Conservation (phyloP, 1,284 basidiomycete genomes). For the Leccinum pallidistipes region DNA sequence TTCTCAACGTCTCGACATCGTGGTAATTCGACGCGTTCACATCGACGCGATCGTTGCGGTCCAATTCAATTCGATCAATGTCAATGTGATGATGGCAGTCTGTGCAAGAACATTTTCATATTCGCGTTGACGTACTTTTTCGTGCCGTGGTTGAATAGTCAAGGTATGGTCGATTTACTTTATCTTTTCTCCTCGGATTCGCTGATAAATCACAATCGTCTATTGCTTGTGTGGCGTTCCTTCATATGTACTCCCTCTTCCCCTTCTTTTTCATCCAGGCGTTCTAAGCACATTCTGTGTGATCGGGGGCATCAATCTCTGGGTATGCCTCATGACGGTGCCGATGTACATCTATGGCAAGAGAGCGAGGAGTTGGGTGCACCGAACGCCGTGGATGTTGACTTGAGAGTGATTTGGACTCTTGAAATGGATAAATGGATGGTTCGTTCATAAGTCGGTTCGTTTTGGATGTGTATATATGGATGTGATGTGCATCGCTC, state of each 20-base stretch:
- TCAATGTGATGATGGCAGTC: not conserved
- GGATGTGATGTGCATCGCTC: not conserved
- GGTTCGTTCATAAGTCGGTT: not conserved
- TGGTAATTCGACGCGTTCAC: not conserved
- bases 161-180: not conserved
- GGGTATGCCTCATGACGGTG: not conserved
- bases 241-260: not conserved
- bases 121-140: not conserved
- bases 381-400: conserved; percentile 1
- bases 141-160: not conserved
- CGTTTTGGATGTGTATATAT: not conserved
- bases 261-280: not conserved
- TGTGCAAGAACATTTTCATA: not conserved
- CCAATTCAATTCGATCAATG: not conserved
- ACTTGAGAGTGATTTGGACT: not conserved
- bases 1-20: not conserved
- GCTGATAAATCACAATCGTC: not conserved
- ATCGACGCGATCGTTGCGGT: not conserved
- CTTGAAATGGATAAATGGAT: not conserved
- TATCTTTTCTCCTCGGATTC: not conserved
- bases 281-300: not conserved
- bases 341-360: conserved; percentile 4
- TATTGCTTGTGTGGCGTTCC: not conserved
- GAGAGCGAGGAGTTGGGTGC: conserved; percentile 2
- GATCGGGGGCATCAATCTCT: conserved; percentile 1